phyloP scores from a whole-genome alignment of 495 filamentous ascomycete genomes.

The Glonium stellatum region DNA sequence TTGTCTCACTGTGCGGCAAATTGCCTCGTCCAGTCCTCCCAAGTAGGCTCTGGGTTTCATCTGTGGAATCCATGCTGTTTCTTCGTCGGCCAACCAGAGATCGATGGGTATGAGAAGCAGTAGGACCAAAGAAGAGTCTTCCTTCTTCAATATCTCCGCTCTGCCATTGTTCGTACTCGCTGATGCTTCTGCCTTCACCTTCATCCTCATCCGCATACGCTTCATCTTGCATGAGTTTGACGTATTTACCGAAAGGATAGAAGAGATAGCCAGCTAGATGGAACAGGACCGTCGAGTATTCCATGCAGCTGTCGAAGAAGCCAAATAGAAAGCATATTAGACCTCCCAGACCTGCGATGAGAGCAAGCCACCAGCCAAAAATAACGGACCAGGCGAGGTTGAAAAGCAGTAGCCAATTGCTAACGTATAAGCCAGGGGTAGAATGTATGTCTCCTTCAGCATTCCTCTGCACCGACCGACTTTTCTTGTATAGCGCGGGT shows the following conservation, averaged over 20 bases:
- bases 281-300: slow-evolving; percentile 79
- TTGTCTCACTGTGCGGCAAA: slow-evolving; percentile 38
- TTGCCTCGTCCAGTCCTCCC: slow-evolving; percentile 54
- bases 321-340: slow-evolving; percentile 71
- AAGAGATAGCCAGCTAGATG: slow-evolving; percentile 81
- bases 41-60: slow-evolving; percentile 84
- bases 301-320: slow-evolving; percentile 61
- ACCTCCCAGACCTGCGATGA: slow-evolving; percentile 66
- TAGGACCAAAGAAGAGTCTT: slow-evolving; percentile 87
- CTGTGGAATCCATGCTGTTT: slow-evolving; percentile 78
- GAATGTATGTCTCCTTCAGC: slow-evolving; percentile 98
- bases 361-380: slow-evolving; percentile 96
- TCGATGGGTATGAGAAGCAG: slow-evolving; percentile 48
- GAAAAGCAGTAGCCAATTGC: slow-evolving; percentile 71
- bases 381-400: slow-evolving; percentile 85
- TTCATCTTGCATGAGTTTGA: slow-evolving; percentile 87
- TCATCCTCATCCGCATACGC: slow-evolving; percentile 93
- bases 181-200: slow-evolving; percentile 98
- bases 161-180: slow-evolving; percentile 99
- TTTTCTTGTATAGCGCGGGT: slow-evolving; percentile 95
- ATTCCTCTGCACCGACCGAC: slow-evolving; percentile 87
- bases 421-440: slow-evolving; percentile 82
- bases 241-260: slow-evolving; percentile 95
- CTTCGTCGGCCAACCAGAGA: slow-evolving; percentile 85
- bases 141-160: slow-evolving; percentile 94